phyloP scores from a whole-genome alignment of 108 stramenopile species.

The Nitzschia palea region DNA sequence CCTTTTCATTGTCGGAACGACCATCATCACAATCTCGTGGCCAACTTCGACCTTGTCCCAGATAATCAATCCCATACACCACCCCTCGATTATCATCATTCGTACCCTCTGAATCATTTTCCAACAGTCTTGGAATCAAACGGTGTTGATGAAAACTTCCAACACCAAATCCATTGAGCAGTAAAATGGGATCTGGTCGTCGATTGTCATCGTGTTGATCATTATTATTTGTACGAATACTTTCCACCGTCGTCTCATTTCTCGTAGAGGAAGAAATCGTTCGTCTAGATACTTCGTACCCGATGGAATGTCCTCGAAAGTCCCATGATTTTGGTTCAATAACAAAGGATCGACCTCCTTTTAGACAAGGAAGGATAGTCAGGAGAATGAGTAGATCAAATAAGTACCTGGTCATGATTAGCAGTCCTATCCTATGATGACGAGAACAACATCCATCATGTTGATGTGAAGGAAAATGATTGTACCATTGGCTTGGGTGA shows the following conservation, averaged over 20 bases:
- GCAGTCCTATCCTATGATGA: too few species aligned
- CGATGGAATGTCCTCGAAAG: constrained; percentile 26
- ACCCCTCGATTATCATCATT: constrained; percentile 12
- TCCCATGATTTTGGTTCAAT: constrained; percentile 35
- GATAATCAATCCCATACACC: constrained; percentile 77
- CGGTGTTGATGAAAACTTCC: constrained; percentile 87
- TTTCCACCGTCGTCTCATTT: not conserved
- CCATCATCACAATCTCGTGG: constrained; percentile 75
- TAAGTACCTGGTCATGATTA: not conserved
- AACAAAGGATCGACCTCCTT: constrained; percentile 17
- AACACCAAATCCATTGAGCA: constrained; percentile 86
- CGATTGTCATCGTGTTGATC: not conserved
- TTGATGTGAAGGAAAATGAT: too few species aligned
- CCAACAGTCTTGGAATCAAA: constrained; percentile 54
- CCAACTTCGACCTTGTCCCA: constrained; percentile 89
- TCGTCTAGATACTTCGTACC: constrained; percentile 28
- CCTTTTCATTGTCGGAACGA: constrained; percentile 47
- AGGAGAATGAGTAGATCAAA: constrained; percentile 8
- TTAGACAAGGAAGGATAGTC: not conserved
- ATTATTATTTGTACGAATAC: not conserved
- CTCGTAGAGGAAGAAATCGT: not conserved
- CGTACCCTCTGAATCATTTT: not conserved
- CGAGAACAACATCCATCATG: too few species aligned
- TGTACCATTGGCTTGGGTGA: too few species aligned
- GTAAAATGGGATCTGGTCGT: constrained; percentile 28